Evolutionary conservation across 306 rosid species (phyloP).

Genomic region (Myrica gale): DNA sequence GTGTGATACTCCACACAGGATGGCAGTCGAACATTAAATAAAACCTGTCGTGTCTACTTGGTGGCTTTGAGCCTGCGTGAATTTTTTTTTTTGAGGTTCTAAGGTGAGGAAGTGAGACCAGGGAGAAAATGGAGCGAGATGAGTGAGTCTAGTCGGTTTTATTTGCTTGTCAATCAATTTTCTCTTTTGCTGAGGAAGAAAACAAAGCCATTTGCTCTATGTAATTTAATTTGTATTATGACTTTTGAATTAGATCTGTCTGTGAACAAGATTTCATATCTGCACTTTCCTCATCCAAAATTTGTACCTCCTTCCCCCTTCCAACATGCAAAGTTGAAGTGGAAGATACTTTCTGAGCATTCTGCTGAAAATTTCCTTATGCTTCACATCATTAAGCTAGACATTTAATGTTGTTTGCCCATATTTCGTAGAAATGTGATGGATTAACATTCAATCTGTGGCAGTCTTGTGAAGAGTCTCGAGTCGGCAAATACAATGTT

Average conservation of each 20-base stretch:
- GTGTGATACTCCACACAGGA: background rate
- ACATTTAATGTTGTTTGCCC: no score
- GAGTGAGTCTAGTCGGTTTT: background rate
- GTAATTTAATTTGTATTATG: background rate
- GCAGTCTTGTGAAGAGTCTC: constrained; percentile 56
- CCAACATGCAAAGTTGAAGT: no score
- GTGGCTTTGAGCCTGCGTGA: background rate
- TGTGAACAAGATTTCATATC: background rate
- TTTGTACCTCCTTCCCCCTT: no score
- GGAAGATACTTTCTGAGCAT: no score
- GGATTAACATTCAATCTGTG: constrained; percentile 14
- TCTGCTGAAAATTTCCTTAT: no score
- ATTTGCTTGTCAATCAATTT: background rate
- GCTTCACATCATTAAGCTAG: no score
- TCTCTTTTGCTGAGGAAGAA: no score
- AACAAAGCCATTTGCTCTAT: background rate
- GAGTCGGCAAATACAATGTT: constrained; percentile 69
- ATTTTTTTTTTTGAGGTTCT: no score
- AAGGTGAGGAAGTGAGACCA: background rate
- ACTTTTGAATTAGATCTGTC: background rate
- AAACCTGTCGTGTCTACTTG: background rate
- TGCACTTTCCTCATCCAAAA: background rate
- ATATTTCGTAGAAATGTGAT: background rate
- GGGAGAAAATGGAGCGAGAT: background rate
- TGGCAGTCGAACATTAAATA: background rate